Conservation (phyloP, 257 asterid species). For the Dorcoceras hygrometricum region DNA sequence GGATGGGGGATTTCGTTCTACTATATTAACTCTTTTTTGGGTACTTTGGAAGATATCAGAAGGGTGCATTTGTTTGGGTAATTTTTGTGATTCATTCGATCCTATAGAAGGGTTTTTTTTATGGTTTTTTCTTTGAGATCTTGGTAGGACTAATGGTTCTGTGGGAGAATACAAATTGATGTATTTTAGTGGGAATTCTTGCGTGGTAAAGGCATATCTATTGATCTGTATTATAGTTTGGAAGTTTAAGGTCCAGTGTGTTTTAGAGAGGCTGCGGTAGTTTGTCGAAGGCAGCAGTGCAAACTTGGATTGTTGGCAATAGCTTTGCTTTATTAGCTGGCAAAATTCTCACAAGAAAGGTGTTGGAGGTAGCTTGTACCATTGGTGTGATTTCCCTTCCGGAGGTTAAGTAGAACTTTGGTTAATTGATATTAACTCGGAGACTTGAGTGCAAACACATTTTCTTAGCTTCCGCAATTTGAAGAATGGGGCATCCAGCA, state of each 20-base stretch:
- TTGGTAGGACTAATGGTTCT: conserved; percentile 35
- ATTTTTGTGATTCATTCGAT: conserved; percentile 24
- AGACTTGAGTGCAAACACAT: conserved; percentile 19
- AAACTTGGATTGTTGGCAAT: conserved; percentile 26
- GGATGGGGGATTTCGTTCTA: conserved; percentile 21
- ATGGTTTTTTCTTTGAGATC: conserved; percentile 40
- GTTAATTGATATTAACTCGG: conserved; percentile 3
- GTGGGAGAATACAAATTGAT: conserved; percentile 34
- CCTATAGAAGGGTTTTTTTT: conserved; percentile 14
- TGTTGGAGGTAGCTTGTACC: conserved; percentile 26
- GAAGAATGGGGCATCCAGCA: conserved; percentile 77
- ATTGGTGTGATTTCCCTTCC: conserved; percentile 21
- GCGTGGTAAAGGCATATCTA: conserved; percentile 31
- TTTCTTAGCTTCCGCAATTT: conserved; percentile 16
- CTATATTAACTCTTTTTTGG: conserved; percentile 1
- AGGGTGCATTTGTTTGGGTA: conserved; percentile 16
- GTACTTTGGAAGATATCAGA: conserved; percentile 13
- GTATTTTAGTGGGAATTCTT: conserved; percentile 24
- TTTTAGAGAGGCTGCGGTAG: conserved; percentile 43
- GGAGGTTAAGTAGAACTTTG: conserved; percentile 26
- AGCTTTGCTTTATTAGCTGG: conserved; percentile 35
- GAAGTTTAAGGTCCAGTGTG: conserved; percentile 24
- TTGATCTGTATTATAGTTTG: conserved; percentile 22
- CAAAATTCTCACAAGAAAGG: conserved; percentile 22
- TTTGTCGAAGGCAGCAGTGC: conserved; percentile 30